Conservation (phyloP, 805 yeast genomes). For the Starmerella vaccinii region DNA sequence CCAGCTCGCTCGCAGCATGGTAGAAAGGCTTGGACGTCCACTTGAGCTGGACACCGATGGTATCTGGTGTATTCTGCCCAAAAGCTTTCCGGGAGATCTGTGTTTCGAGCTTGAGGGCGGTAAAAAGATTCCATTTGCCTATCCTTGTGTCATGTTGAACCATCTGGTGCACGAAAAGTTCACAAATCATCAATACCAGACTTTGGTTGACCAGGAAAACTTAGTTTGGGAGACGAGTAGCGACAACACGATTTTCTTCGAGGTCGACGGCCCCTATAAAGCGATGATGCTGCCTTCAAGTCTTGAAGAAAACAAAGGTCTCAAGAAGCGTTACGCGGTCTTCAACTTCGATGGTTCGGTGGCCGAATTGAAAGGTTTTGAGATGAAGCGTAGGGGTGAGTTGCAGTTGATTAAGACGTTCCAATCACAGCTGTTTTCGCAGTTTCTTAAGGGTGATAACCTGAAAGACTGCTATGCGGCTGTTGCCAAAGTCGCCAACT, state of each 20-base stretch:
- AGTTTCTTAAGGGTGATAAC: constrained; percentile 75
- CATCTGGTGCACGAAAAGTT: constrained; percentile 82
- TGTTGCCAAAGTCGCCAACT: constrained; percentile 85
- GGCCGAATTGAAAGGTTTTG: constrained; percentile 95
- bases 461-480: constrained; percentile 73
- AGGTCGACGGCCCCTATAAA: constrained; percentile 96
- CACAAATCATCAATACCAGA: constrained; percentile 92
- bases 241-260: constrained; percentile 93
- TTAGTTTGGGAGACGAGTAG: constrained; percentile 65
- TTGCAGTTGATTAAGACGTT: constrained; percentile 84
- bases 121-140: constrained; percentile 63
- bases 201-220: constrained; percentile 54
- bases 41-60: constrained; percentile 97
- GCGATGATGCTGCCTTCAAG: constrained; percentile 98
- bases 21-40: constrained; percentile 90
- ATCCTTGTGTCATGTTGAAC: constrained; percentile 94
- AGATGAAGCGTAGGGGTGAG: constrained; percentile 93
- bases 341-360: constrained; percentile 87
- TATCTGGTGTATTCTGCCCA: constrained; percentile 96
- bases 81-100: constrained; percentile 84
- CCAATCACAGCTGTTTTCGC: constrained; percentile 86
- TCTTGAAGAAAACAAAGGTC: constrained; percentile 92
- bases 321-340: constrained; percentile 94
- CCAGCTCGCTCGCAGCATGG: constrained; percentile 89
- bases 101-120: constrained; percentile 65